phyloP scores from a whole-genome alignment of 2,329 filamentous ascomycete species.

The Ophiosphaerella korrae region DNA sequence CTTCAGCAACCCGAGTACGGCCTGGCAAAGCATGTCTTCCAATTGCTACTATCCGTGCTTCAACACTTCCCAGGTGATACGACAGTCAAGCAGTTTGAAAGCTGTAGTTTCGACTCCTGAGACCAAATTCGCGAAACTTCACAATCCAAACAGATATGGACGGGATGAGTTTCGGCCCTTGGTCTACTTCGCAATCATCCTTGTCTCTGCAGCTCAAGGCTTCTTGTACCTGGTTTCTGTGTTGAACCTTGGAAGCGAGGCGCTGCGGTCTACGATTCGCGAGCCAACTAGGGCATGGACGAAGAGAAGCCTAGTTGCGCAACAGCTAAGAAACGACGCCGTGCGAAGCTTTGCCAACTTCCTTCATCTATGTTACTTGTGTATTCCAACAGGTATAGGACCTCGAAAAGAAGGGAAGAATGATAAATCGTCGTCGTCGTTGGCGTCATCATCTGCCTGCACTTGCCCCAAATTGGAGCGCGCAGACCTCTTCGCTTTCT shows the following conservation, averaged over 20 bases:
- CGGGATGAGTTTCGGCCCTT: conserved; percentile 8
- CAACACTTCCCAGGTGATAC: conserved; percentile 13
- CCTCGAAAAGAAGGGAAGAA: too few relatives aligned
- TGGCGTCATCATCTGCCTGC: too few relatives aligned
- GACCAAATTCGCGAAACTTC: conserved; percentile 13
- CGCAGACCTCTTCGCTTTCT: not conserved
- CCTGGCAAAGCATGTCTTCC: conserved; percentile 9
- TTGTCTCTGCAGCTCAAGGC: conserved; percentile 11
- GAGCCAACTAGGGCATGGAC: conserved; percentile 9
- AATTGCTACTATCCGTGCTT: conserved; percentile 19
- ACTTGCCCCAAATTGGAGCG: not conserved
- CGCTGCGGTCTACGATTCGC: conserved; percentile 7
- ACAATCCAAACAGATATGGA: conserved; percentile 1
- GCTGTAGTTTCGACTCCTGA: conserved; percentile 6
- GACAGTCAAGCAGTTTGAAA: conserved; percentile 7
- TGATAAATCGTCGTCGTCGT: too few relatives aligned
- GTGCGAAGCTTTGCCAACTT: not conserved
- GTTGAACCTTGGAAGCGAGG: conserved; percentile 9
- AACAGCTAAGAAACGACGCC: conserved; percentile 5
- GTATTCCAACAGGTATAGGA: not conserved
- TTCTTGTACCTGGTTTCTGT: conserved; percentile 10
- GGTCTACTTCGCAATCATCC: conserved; percentile 9
- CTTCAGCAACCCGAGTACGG: conserved; percentile 4
- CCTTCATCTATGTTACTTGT: not conserved
- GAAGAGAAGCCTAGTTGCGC: not conserved